These are phyloP conservation scores for Nitzschia inconspicua DNA, from an alignment of 108 stramenopile species.

Conservation along the genomic window DNA sequence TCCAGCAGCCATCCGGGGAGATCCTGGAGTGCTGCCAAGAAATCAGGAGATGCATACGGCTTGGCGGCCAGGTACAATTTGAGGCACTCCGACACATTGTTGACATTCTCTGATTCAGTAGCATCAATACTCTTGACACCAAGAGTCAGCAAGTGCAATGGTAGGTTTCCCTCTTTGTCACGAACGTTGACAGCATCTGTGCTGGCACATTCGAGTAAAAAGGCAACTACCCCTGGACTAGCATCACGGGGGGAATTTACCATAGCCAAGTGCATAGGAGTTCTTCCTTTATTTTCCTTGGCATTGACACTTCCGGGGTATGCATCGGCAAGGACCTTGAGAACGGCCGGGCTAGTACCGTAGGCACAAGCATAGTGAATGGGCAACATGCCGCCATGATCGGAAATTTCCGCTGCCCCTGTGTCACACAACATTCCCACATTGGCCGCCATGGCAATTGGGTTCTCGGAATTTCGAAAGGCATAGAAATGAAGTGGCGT, in stretches of 20 bases:
- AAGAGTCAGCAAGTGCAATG: conserved; percentile 63
- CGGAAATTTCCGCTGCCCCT: conserved; percentile 52
- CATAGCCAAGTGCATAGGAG: conserved; percentile 84
- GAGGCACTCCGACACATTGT: conserved; percentile 66
- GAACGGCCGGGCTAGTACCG: conserved; percentile 55
- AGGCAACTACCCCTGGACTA: conserved; percentile 60
- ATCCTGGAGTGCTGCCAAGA: conserved; percentile 75
- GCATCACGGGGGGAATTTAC: conserved; percentile 80
- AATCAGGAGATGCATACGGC: conserved; percentile 63
- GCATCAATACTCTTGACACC: conserved; percentile 35
- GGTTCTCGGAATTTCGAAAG: conserved; percentile 24
- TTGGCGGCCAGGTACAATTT: conserved; percentile 61
- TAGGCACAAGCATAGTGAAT: conserved; percentile 85
- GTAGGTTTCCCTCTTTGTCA: conserved; percentile 71
- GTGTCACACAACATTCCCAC: conserved; percentile 30
- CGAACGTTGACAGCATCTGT: conserved; percentile 49
- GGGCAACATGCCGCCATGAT: conserved; percentile 71
- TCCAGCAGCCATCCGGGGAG: conserved; percentile 80
- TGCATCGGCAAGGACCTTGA: conserved; percentile 61
- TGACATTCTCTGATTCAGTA: conserved; percentile 25
- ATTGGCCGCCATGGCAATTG: conserved; percentile 36
- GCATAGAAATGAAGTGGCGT: conserved; percentile 75
- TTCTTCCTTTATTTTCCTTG: conserved; percentile 69
- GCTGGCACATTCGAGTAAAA: conserved; percentile 46
- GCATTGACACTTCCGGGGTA: conserved; percentile 63